Evolutionary conservation across 352 stramenopile species (phyloP), one percentile per base, ranked within the genome.

Genomic region (Phytophthora ramorum): DNA sequence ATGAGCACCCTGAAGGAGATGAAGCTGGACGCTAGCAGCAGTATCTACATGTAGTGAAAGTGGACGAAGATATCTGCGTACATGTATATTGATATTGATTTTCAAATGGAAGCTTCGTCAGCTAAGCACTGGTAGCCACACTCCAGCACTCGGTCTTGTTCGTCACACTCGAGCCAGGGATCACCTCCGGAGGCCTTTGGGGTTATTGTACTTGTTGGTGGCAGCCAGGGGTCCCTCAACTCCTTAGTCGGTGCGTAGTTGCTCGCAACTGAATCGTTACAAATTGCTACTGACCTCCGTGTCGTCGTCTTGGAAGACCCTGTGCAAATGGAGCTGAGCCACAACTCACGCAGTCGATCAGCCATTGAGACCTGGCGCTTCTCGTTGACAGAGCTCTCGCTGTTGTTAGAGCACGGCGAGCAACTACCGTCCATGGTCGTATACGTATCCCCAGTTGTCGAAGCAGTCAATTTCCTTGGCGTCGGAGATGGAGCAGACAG

Each of bases 1-100:
- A 92, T 53, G 79, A 92, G 7, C 48, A 68, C 9, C 45, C 59
- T 14, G 56, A 76, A 26, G 48, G 40, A 16, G 50, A 38, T 2
- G 47, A 46, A 45, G 40, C 14, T 44, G 38, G n/a, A 20, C 5
- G 14, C n/a, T 19, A 44, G 12, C 26, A 32, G 7, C 26, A 40
- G 12, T 40, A 40, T 7, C 32, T 20, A 17, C 35, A 20, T 17
- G 35, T 41, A 43, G 37, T 19, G 16, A 43, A 43, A 20, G 4
- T 19, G 16, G 37, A 19, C 37, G 20, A 44, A n/a, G 22, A 44
- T 30, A 46, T 17, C 35, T 41, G 16, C 19, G 32, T 51, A 17
- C n/a, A n/a, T n/a, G n/a, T n/a, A 38, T 24, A 24, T 24, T 1
- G 1, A 24, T 3, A 52, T 69, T 59, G 8, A 65, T 47, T 9